A percentile compares a stretch with the other conserved stretches of the same genome.
Evolutionary conservation across 2,329 filamentous ascomycete species (phyloP).

Genomic region (Colletotrichum sp.): DNA sequence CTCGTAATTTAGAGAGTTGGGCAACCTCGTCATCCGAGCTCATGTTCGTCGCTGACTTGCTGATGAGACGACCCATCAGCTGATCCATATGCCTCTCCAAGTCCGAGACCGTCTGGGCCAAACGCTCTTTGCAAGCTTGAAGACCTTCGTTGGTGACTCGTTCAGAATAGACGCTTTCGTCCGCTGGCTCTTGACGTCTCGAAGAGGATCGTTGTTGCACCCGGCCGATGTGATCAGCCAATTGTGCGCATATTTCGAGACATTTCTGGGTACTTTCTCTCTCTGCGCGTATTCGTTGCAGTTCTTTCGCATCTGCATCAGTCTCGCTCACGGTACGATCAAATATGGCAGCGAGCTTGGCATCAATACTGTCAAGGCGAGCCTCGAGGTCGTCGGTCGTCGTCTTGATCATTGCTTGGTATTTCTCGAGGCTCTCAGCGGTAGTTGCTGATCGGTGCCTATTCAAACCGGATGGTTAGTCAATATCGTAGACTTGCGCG

Average conservation of each 20-base stretch:
- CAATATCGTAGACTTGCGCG: background rate
- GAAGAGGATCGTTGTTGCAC: background rate
- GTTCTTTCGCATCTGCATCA: background rate
- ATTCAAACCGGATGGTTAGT: background rate
- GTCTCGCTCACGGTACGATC: background rate
- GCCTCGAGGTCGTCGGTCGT: background rate
- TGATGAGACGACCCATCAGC: no score
- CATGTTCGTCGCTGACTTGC: no score
- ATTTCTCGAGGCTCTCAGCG: background rate
- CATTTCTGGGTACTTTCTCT: background rate
- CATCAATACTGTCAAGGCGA: background rate
- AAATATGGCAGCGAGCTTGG: background rate
- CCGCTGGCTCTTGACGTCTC: background rate
- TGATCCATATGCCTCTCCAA: no score
- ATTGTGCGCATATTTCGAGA: background rate
- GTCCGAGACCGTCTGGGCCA: background rate
- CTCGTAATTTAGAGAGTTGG: no score
- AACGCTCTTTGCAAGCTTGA: background rate
- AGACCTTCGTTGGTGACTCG: background rate
- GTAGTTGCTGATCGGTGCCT: background rate
- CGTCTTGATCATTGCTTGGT: background rate
- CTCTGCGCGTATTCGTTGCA: constrained; percentile 19
- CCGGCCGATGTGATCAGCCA: background rate
- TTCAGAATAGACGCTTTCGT: background rate
- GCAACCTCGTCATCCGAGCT: no score